A percentile compares a stretch with the other conserved stretches of the same genome.
These are phyloP conservation scores for Trypethelium eluteriae DNA, from an alignment of 495 filamentous ascomycete genomes.

Conservation along the genomic window DNA sequence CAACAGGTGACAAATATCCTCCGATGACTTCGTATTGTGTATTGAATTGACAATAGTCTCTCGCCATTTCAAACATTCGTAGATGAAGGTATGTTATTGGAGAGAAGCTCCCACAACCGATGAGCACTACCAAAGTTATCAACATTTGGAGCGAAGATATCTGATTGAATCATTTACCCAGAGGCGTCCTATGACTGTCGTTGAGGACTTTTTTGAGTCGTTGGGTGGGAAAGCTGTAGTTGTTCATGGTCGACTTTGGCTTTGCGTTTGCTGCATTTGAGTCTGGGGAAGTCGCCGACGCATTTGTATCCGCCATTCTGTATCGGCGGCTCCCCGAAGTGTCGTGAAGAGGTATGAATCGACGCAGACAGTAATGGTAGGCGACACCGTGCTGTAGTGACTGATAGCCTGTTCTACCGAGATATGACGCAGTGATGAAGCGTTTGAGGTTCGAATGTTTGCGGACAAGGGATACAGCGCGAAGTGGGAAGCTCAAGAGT, in stretches of 20 bases:
- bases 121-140: slow-evolving; percentile 54
- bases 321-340: neutral
- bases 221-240: slow-evolving; percentile 66
- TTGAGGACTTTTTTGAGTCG: slow-evolving; percentile 62
- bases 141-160: slow-evolving; percentile 49
- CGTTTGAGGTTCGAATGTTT: neutral
- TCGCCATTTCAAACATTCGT: slow-evolving; percentile 90
- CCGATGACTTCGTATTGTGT: slow-evolving; percentile 80
- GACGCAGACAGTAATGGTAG: too few relatives aligned
- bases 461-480: neutral
- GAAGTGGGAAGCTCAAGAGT: neutral
- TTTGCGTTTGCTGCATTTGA: neutral
- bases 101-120: slow-evolving; percentile 87
- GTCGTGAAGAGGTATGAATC: neutral
- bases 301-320: neutral
- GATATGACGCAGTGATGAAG: slow-evolving; percentile 9
- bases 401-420: neutral
- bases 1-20: slow-evolving; percentile 72
- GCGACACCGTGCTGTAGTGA: neutral
- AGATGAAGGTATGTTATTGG: slow-evolving; percentile 82
- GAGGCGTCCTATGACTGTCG: slow-evolving; percentile 39
- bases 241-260: slow-evolving; percentile 28
- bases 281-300: neutral
- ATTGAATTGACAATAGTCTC: slow-evolving; percentile 71
- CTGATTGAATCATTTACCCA: slow-evolving; percentile 6